Evolutionary conservation across 106 monocot species (phyloP).

Genomic region (Platanthera guangdongensis): DNA sequence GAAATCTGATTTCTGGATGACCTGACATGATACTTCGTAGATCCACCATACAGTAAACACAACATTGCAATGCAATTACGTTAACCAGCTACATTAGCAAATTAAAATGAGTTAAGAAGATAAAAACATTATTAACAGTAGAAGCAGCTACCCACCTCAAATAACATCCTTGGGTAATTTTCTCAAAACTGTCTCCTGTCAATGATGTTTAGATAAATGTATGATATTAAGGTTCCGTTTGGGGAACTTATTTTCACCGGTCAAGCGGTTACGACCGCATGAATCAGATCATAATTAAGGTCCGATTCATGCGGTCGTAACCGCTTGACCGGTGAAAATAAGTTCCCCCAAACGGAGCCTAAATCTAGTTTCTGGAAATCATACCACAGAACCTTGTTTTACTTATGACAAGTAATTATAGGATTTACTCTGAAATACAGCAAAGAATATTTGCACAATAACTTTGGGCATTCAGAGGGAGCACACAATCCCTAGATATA

Average conservation of each 20-base stretch:
- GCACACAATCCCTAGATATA: not conserved
- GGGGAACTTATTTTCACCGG: no score
- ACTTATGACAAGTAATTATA: not conserved
- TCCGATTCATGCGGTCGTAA: no score
- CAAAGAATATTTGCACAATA: not conserved
- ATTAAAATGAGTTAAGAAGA: not conserved
- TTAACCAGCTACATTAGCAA: not conserved
- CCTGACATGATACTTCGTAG: slow-evolving; percentile 79
- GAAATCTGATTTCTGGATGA: no score
- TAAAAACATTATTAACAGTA: not conserved
- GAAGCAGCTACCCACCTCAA: not conserved
- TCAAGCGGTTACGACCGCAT: no score
- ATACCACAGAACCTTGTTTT: not conserved
- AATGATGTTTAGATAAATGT: not conserved
- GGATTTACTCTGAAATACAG: not conserved
- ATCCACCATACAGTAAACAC: slow-evolving; percentile 67
- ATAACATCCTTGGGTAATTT: not conserved
- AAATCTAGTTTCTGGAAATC: not conserved
- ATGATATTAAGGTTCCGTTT: no score
- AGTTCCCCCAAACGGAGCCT: no score
- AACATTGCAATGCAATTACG: slow-evolving; percentile 11
- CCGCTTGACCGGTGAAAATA: no score
- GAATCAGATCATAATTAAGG: no score
- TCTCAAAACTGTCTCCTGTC: not conserved
- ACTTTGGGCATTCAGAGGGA: not conserved